Percentiles rank a stretch among this genome's conserved stretches.
These are phyloP conservation scores for Candida tibetensis DNA, from an alignment of 805 yeast species.

Conservation along the genomic window DNA sequence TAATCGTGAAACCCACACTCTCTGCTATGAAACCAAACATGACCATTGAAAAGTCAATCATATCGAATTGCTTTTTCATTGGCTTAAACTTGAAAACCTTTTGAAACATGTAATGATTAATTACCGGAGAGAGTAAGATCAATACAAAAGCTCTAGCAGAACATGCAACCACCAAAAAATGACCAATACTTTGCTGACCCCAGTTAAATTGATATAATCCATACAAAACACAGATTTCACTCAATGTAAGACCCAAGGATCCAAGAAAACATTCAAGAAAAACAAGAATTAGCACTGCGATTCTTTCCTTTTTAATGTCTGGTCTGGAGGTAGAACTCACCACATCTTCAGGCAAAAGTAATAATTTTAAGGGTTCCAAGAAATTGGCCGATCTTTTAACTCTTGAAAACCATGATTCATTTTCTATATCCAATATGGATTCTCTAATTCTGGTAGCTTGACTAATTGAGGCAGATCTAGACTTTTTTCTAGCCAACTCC, in stretches of 20 bases:
- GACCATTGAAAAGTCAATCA: constrained; percentile 43
- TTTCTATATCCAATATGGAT: background rate
- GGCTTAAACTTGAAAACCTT: constrained; percentile 27
- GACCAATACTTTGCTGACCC: constrained; percentile 54
- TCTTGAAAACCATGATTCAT: background rate
- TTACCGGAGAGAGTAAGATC: constrained; percentile 50
- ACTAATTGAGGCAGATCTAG: constrained; percentile 41
- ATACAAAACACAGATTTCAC: constrained; percentile 47
- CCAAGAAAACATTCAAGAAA: constrained; percentile 40
- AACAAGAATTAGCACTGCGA: constrained; percentile 48
- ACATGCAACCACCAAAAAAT: constrained; percentile 52
- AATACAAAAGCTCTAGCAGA: constrained; percentile 48
- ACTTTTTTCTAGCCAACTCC: constrained; percentile 47
- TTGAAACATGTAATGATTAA: constrained; percentile 37
- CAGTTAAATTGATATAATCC: constrained; percentile 54
- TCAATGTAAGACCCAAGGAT: constrained; percentile 39
- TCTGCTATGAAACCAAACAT: constrained; percentile 39
- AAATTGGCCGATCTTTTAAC: constrained; percentile 15
- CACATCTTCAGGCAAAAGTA: constrained; percentile 49
- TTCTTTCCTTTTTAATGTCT: constrained; percentile 14
- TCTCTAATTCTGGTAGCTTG: background rate
- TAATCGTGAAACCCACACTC: constrained; percentile 26
- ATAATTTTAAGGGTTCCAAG: constrained; percentile 48
- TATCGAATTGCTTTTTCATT: constrained; percentile 47
- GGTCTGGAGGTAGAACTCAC: background rate